Evolutionary conservation across 2,329 filamentous ascomycete species (phyloP).

Genomic region (Phyllosticta citrichinensis): DNA sequence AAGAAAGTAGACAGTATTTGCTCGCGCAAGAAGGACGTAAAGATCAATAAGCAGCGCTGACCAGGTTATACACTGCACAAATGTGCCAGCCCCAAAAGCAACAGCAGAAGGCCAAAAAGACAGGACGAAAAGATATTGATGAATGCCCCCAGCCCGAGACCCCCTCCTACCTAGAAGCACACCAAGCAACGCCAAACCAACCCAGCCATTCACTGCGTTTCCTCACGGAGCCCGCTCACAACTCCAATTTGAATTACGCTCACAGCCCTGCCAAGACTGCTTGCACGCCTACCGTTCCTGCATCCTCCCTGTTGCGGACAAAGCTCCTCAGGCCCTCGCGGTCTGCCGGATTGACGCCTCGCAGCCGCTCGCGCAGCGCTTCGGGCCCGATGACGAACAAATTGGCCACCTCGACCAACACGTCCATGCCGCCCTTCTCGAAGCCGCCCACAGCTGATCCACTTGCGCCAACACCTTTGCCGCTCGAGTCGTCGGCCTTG

Average conservation of each 20-base stretch:
- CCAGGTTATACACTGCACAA: background rate
- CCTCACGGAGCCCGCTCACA: background rate
- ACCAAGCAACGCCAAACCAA: background rate
- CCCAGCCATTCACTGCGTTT: background rate
- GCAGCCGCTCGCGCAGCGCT: slow-evolving; percentile 41
- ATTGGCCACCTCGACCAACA: slow-evolving; percentile 86
- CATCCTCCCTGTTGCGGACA: slow-evolving; percentile 77
- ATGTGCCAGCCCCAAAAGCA: background rate
- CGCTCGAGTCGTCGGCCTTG: slow-evolving; percentile 16
- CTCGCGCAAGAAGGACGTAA: background rate
- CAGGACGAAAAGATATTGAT: background rate
- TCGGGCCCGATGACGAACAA: slow-evolving; percentile 79
- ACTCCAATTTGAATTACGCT: slow-evolving; percentile 3
- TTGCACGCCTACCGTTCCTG: slow-evolving; percentile 69
- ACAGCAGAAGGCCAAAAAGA: background rate
- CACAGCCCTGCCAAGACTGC: slow-evolving; percentile 62
- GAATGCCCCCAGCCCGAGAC: background rate
- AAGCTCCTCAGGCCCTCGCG: slow-evolving; percentile 62
- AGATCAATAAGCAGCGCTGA: background rate
- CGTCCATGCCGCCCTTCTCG: slow-evolving; percentile 53
- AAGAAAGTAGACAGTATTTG: too few species aligned
- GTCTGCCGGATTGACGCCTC: slow-evolving; percentile 34
- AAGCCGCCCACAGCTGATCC: slow-evolving; percentile 37
- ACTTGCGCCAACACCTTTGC: slow-evolving; percentile 20
- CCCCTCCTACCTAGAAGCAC: background rate